phyloP scores from a whole-genome alignment of 2,329 filamentous ascomycete genomes.

The Aspergillus terreus region DNA sequence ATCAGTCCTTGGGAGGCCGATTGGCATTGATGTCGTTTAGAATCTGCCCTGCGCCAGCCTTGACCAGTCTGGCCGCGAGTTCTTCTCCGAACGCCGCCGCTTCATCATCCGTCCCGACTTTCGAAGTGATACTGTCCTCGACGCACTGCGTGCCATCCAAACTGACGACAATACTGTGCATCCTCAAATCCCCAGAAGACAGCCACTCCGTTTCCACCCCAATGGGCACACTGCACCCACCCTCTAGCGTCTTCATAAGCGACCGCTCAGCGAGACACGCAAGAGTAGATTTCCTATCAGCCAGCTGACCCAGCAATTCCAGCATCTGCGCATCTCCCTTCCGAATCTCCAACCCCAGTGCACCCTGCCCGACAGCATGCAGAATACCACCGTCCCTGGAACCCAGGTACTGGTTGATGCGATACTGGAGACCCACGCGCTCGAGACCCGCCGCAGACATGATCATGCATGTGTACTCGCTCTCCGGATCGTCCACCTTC shows the following conservation, averaged over 20 bases:
- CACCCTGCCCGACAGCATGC: slow-evolving; percentile 85
- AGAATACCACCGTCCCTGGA: slow-evolving; percentile 57
- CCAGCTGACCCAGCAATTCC: slow-evolving; percentile 3
- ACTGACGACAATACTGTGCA: slow-evolving; percentile 9
- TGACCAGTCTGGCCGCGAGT: background rate
- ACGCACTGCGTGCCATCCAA: slow-evolving; percentile 5
- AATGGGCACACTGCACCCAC: slow-evolving; percentile 9
- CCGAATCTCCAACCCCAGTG: slow-evolving; percentile 57
- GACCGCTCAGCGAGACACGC: slow-evolving; percentile 8
- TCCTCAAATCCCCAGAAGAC: background rate
- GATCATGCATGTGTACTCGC: slow-evolving; percentile 71
- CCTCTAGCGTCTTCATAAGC: slow-evolving; percentile 7
- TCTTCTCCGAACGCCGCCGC: background rate
- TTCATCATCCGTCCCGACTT: background rate
- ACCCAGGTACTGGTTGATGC: slow-evolving; percentile 73
- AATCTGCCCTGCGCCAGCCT: background rate
- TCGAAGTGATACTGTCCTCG: background rate
- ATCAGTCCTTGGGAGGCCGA: background rate
- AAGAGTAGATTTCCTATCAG: slow-evolving; percentile 5
- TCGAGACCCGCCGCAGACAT: slow-evolving; percentile 79
- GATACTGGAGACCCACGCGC: slow-evolving; percentile 63
- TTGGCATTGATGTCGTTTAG: background rate
- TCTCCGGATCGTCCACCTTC: slow-evolving; percentile 73
- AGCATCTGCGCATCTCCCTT: slow-evolving; percentile 2
- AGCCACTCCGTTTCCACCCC: slow-evolving; percentile 12